phyloP scores from a whole-genome alignment of 805 yeast species.

The Yamadazyma olivae region DNA sequence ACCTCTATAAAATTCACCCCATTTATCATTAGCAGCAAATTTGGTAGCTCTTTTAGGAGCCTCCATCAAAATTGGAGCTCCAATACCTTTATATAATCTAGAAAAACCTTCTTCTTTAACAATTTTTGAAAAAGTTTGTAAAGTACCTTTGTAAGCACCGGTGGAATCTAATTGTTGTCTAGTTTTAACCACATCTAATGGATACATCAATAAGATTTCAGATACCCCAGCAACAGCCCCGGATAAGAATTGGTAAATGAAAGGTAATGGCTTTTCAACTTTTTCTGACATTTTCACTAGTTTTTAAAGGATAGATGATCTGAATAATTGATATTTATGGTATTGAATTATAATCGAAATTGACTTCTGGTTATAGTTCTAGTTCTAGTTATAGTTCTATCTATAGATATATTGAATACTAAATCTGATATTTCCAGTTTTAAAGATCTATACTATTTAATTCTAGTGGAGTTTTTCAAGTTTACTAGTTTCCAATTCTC shows the following conservation, averaged over 20 bases:
- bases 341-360: too few species aligned
- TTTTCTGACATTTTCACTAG: conserved; percentile 12
- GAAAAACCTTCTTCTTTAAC: conserved; percentile 81
- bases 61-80: conserved; percentile 97
- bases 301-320: too few species aligned
- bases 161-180: conserved; percentile 75
- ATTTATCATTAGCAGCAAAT: conserved; percentile 96
- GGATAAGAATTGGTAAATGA: conserved; percentile 82
- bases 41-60: conserved; percentile 99
- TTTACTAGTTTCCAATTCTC: too few species aligned
- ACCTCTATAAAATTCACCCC: conserved; percentile 79
- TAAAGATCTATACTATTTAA: too few species aligned
- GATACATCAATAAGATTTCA: conserved; percentile 93
- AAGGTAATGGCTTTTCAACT: conserved; percentile 63
- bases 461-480: too few species aligned
- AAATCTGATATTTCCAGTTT: too few species aligned
- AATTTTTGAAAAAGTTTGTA: conserved; percentile 81
- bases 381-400: too few species aligned
- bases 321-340: too few species aligned
- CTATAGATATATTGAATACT: too few species aligned
- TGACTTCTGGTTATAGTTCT: too few species aligned
- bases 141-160: conserved; percentile 75
- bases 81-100: conserved; percentile 86
- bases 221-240: conserved; percentile 98
- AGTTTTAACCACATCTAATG: conserved; percentile 95